Conservation (phyloP, 1,139 yeast species). For the Taphrina populina region DNA sequence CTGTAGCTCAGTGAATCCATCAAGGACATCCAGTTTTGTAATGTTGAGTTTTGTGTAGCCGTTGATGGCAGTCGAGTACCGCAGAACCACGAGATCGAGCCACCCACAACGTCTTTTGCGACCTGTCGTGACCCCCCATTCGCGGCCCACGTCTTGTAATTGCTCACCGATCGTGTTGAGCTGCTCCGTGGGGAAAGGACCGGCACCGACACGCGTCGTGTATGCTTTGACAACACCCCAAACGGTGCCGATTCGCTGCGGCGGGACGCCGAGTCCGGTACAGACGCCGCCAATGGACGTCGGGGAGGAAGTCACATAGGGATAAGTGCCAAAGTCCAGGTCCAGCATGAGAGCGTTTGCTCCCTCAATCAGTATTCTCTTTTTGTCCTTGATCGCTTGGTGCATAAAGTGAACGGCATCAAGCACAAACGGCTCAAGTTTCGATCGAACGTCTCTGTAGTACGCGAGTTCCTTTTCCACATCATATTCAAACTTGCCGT, state of each 20-base stretch:
- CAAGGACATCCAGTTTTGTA: conserved; percentile 92
- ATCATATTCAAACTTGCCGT: conserved; percentile 90
- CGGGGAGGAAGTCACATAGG: conserved; percentile 91
- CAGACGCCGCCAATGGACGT: conserved; percentile 98
- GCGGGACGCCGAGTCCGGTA: conserved; percentile 96
- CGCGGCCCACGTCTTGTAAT: conserved; percentile 83
- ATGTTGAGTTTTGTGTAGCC: conserved; percentile 93
- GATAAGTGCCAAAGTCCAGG: conserved; percentile 96
- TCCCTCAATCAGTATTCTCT: conserved; percentile 91
- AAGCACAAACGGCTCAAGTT: conserved; percentile 83
- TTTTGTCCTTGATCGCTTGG: conserved; percentile 69
- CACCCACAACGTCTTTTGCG: conserved; percentile 99
- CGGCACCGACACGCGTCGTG: conserved; percentile 98
- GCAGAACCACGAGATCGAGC: conserved; percentile 93
- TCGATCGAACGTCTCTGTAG: conserved; percentile 71
- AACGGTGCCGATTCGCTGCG: conserved; percentile 69
- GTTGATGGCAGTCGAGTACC: conserved; percentile 84
- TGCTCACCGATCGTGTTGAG: conserved; percentile 82
- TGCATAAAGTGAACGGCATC: conserved; percentile 91
- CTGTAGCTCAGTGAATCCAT: conserved; percentile 79
- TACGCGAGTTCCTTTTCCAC: conserved; percentile 72
- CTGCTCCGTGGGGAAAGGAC: conserved; percentile 99
- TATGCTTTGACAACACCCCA: conserved; percentile 98
- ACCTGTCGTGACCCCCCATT: conserved; percentile 97
- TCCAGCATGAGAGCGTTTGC: conserved; percentile 98